Evolutionary conservation across 129 eudicot genomes (phyloP).

Genomic region (Rutidosis leptorrhynchoides): DNA sequence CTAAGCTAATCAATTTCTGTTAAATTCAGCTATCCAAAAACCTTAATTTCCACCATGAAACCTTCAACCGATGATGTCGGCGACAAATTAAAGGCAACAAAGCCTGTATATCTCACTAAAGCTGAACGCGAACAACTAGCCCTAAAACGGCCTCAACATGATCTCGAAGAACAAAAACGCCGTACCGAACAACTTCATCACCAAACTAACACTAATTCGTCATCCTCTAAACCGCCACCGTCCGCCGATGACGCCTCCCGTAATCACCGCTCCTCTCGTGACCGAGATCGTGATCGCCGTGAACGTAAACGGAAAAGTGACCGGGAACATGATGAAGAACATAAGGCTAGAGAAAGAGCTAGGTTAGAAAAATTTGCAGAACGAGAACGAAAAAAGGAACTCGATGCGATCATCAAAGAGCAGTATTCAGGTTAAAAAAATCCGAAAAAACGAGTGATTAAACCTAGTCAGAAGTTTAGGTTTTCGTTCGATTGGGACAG

Average conservation of each 20-base stretch:
- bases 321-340: constrained; percentile 49
- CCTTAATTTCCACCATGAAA: constrained; percentile 21
- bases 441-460: constrained; percentile 56
- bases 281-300: constrained; percentile 32
- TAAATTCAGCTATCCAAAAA: not conserved
- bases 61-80: constrained; percentile 34
- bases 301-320: constrained; percentile 42
- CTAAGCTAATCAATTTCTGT: constrained; percentile 23
- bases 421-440: constrained; percentile 53
- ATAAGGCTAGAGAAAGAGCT: constrained; percentile 40
- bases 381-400: constrained; percentile 51
- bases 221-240: constrained; percentile 30
- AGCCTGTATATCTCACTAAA: constrained; percentile 48
- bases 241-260: constrained; percentile 29
- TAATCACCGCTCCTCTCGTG: constrained; percentile 33
- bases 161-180: constrained; percentile 38
- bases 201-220: constrained; percentile 20
- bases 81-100: constrained; percentile 32
- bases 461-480: constrained; percentile 61
- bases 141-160: constrained; percentile 50
- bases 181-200: constrained; percentile 25
- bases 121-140: constrained; percentile 61
- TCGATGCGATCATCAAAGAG: constrained; percentile 54
- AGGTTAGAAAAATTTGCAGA: constrained; percentile 42
- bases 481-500: constrained; percentile 66